Evolutionary conservation across 495 filamentous ascomycete genomes (phyloP).

Genomic region (Aspergillus olivimuriae): DNA sequence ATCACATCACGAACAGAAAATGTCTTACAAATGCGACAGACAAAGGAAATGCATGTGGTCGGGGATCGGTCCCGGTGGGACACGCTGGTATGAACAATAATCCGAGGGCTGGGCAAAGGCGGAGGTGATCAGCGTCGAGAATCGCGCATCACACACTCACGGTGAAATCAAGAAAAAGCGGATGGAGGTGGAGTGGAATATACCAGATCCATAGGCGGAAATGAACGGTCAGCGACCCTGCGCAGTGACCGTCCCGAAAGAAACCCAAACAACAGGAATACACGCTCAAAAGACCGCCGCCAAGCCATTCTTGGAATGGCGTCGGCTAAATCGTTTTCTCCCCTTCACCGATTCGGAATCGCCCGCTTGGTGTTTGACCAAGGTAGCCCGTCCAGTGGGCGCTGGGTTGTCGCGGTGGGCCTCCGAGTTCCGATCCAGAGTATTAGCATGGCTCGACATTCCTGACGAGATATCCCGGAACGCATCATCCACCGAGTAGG

Average conservation of each 20-base stretch:
- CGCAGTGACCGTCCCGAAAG: conserved; percentile 9
- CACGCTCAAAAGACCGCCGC: conserved; percentile 64
- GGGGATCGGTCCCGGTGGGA: conserved; percentile 1
- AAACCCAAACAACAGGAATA: background rate
- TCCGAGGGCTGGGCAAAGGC: background rate
- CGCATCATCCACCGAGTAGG: conserved; percentile 63
- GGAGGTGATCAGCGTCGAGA: too few species aligned
- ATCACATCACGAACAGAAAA: conserved; percentile 15
- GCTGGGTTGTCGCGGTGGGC: conserved; percentile 26
- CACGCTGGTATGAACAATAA: background rate
- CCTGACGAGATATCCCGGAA: conserved; percentile 67
- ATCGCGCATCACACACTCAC: too few species aligned
- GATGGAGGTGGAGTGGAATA: background rate
- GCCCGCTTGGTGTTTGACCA: conserved; percentile 41
- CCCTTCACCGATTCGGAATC: conserved; percentile 53
- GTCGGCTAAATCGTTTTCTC: conserved; percentile 79
- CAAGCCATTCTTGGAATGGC: conserved; percentile 84
- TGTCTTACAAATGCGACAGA: conserved; percentile 14
- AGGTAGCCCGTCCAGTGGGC: conserved; percentile 35
- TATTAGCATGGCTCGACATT: conserved; percentile 70
- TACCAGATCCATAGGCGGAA: background rate
- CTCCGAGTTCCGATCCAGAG: conserved; percentile 52
- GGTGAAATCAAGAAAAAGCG: background rate
- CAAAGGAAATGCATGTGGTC: conserved; percentile 15
- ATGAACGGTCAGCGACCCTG: background rate